A percentile compares a stretch with the other conserved stretches of the same genome.
Conservation (phyloP, 2,329 filamentous ascomycete species). For the Neopestalotiopsis clavispora region DNA sequence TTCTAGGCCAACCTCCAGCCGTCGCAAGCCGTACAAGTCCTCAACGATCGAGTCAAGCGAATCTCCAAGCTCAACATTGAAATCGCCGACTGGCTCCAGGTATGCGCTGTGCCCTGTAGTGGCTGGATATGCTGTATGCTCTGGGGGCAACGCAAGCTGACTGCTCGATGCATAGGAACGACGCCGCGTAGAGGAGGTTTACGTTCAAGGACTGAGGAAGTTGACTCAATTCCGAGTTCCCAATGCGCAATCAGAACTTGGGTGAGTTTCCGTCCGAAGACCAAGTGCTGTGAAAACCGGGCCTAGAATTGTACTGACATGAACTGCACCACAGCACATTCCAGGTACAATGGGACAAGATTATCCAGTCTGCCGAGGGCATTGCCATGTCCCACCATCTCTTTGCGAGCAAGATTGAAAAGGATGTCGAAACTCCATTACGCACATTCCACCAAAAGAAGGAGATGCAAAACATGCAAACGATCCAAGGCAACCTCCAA, state of each 20-base stretch:
- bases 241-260: constrained; percentile 80
- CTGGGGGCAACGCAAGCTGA: background rate
- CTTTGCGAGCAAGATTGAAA: constrained; percentile 81
- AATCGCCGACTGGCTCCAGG: constrained; percentile 96
- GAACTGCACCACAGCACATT: constrained; percentile 71
- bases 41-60: constrained; percentile 86
- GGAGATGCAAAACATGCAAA: constrained; percentile 81
- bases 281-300: background rate
- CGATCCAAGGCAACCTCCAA: constrained; percentile 80
- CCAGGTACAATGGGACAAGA: constrained; percentile 86
- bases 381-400: constrained; percentile 84
- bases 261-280: constrained; percentile 60
- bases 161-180: constrained; percentile 70
- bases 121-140: constrained; percentile 17
- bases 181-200: constrained; percentile 87
- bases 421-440: constrained; percentile 84
- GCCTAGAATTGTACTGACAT: background rate
- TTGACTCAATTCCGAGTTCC: constrained; percentile 76
- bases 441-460: constrained; percentile 75
- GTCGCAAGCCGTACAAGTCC: constrained; percentile 76
- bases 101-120: constrained; percentile 51
- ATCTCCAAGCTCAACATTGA: constrained; percentile 86
- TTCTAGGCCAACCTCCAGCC: constrained; percentile 79
- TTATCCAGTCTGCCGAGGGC: constrained; percentile 78
- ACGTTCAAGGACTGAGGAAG: constrained; percentile 81